Base-by-base conservation (phyloP, 768 basidiomycete genomes). In the Amanita pallidorosea region DNA sequence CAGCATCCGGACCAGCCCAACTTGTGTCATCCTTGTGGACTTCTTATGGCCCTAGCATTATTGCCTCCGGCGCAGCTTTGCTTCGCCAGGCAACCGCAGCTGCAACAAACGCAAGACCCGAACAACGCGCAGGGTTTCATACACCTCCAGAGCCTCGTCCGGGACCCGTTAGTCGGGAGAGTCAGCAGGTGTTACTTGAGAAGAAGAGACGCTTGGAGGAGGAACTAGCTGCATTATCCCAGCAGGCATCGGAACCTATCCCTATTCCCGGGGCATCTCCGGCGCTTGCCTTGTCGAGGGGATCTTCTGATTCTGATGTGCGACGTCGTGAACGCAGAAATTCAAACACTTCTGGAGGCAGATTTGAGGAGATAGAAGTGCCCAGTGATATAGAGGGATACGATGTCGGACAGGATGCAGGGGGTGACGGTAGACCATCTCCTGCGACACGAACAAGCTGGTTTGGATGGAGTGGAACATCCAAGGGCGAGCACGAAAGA, bases 341-440 rank as follows among this genome's bases (percentile, higher is more conserved):
- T 13, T 70, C 60, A 15, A 61, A 49, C 50, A 49, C 68, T 44
- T 50, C 49, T 25, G 49, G 50, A 4, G 72, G 72, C 23, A 68
- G 66, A 53, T 83, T 83, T 54, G 86, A 87, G 56, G 83, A 88
- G 65, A 74, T 81, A 2, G 79, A 82, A 53, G 78, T 81, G n/a
- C 77, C 78, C 37, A 82, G 80, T 51, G 85, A 88, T 55, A 73
- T 71, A 12, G 85, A 88, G 54, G 81, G 78, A 5, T 77, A 85
- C 50, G 76, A 80, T 49, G 67, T 67, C 9, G 65, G 59, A 18
- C 68, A 82, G 25, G 74, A 76, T 35, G 67, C 63, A 9, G 59
- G 45, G 25, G 62, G 56, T 29, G 60, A 47, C 7, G 41, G 53
- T n/a, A 63, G 64, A 23, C 53, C 53, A 2, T 61, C 58, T 33